Percentiles rank a stretch among this genome's conserved stretches.
phyloP scores from a whole-genome alignment of 164 flowering plant genomes.

The Amborella trichopoda region DNA sequence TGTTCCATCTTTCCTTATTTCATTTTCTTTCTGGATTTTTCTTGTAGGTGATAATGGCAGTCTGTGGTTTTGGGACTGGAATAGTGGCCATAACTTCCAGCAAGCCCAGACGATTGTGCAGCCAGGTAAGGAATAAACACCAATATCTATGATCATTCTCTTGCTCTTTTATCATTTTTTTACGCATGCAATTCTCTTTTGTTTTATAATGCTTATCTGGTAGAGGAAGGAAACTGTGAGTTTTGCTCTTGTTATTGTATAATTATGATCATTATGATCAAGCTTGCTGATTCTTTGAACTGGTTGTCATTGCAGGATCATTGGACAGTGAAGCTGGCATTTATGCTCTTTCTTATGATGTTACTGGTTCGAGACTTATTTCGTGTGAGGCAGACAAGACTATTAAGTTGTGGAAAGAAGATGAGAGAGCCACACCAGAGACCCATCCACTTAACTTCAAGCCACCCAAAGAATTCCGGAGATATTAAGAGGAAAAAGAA shows the following conservation, averaged over 20 bases:
- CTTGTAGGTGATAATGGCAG: constrained; percentile 90
- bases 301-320: constrained; percentile 46
- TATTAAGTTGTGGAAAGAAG: constrained; percentile 98
- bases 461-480: constrained; percentile 85
- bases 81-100: constrained; percentile 96
- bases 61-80: constrained; percentile 99
- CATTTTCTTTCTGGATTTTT: neutral
- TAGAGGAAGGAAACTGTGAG: too few relatives aligned
- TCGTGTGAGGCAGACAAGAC: constrained; percentile 98
- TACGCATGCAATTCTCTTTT: too few relatives aligned
- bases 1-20: neutral
- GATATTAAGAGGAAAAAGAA: too few relatives aligned
- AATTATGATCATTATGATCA: too few relatives aligned
- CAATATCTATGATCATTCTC: too few relatives aligned
- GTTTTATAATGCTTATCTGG: too few relatives aligned
- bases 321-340: constrained; percentile 98
- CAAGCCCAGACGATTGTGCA: constrained; percentile 94
- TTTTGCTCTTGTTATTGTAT: too few relatives aligned
- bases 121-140: too few relatives aligned
- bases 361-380: constrained; percentile 78
- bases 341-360: constrained; percentile 69
- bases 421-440: constrained; percentile 86
- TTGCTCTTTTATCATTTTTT: too few relatives aligned
- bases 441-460: constrained; percentile 87
- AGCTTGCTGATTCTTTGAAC: neutral